Evolutionary conservation across 495 filamentous ascomycete genomes (phyloP).

Genomic region (Hyaloscypha variabilis): DNA sequence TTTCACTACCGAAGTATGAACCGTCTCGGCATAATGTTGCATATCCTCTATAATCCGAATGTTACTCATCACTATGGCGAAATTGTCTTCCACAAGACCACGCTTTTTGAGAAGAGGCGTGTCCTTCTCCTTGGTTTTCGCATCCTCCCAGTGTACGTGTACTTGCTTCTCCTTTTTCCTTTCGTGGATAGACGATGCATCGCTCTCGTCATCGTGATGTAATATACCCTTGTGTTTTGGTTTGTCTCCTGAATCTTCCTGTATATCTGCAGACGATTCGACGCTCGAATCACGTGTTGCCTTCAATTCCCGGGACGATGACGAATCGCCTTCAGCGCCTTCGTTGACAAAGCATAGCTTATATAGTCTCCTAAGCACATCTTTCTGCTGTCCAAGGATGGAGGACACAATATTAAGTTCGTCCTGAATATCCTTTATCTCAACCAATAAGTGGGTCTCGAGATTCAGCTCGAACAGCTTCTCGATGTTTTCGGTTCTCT

Average conservation of each 20-base stretch:
- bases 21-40: background rate
- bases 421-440: conserved; percentile 7
- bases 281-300: no score
- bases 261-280: no score
- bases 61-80: background rate
- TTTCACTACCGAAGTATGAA: background rate
- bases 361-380: background rate
- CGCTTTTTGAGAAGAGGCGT: background rate
- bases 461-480: background rate
- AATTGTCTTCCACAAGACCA: background rate
- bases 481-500: background rate
- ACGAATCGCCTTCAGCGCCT: background rate
- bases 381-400: background rate
- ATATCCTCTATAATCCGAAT: background rate
- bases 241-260: background rate
- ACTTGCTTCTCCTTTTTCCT: background rate
- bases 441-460: background rate
- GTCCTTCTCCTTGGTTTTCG: background rate
- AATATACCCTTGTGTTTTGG: background rate
- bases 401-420: background rate
- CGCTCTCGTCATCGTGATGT: background rate
- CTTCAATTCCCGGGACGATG: no score
- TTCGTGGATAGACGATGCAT: background rate
- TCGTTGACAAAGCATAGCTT: background rate
- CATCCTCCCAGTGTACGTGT: background rate